Evolutionary conservation across 441 rosid genomes (phyloP).

Genomic region (Theobroma grandiflorum): DNA sequence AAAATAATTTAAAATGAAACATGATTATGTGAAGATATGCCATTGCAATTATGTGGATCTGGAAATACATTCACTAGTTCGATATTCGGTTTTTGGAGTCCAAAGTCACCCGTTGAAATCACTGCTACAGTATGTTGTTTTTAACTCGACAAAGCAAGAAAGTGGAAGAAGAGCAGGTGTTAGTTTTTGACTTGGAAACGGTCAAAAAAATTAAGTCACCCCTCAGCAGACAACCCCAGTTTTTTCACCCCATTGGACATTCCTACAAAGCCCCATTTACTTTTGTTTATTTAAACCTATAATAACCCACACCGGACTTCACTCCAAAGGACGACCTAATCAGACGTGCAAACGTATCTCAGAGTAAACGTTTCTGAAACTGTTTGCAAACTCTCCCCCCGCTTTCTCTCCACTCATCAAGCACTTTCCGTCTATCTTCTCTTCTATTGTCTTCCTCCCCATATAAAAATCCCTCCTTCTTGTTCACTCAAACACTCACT

Average conservation of each 20-base stretch:
- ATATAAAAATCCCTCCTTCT: background rate
- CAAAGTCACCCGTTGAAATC: too few species aligned
- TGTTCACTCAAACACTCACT: conserved; percentile 20
- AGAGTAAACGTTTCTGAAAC: background rate
- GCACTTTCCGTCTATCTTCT: conserved; percentile 41
- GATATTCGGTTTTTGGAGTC: too few species aligned
- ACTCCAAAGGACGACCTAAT: conserved; percentile 23
- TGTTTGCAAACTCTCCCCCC: background rate
- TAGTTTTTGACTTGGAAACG: too few species aligned
- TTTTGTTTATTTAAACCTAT: too few species aligned
- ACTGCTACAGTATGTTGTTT: background rate
- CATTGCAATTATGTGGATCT: too few species aligned
- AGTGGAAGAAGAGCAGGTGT: background rate
- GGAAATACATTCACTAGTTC: too few species aligned
- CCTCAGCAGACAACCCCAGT: too few species aligned
- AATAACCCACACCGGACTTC: conserved; percentile 21
- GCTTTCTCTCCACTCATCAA: conserved; percentile 11
- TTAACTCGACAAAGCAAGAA: background rate
- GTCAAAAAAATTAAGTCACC: too few species aligned
- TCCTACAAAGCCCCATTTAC: too few species aligned
- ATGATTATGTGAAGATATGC: too few species aligned
- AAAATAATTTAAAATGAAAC: too few species aligned
- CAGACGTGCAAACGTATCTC: conserved; percentile 23
- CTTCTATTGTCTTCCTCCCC: background rate
- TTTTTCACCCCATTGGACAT: too few species aligned